These are phyloP conservation scores for Yamadazyma trypodendri DNA, from an alignment of 1,139 yeast species.

Conservation along the genomic window DNA sequence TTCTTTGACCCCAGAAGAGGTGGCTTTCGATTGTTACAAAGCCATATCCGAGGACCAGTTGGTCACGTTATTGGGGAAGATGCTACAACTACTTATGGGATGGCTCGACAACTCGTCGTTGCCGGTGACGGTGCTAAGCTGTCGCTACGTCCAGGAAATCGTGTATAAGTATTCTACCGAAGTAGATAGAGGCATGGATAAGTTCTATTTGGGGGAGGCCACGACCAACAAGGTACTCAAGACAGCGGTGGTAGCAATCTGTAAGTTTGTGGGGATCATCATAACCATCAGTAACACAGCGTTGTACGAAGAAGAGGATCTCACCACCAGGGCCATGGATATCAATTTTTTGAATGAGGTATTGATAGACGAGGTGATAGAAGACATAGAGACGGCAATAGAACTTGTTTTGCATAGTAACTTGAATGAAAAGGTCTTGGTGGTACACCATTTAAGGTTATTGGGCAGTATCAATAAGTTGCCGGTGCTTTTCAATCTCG, in stretches of 20 bases:
- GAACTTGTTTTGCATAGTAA: slow-evolving; percentile 19
- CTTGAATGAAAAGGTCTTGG: slow-evolving; percentile 12
- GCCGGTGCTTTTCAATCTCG: slow-evolving; percentile 24
- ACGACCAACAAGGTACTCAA: slow-evolving; percentile 50
- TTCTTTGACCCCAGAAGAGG: slow-evolving; percentile 37
- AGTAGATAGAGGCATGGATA: slow-evolving; percentile 9
- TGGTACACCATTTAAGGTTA: slow-evolving; percentile 29
- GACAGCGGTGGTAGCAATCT: slow-evolving; percentile 47
- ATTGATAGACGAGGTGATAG: slow-evolving; percentile 22
- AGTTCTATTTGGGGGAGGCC: slow-evolving; percentile 10
- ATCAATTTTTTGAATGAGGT: slow-evolving; percentile 33
- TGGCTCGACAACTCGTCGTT: slow-evolving; percentile 67
- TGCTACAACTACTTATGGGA: slow-evolving; percentile 45
- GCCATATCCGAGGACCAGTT: slow-evolving; percentile 36
- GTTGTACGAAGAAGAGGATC: slow-evolving; percentile 73
- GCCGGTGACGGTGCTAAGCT: slow-evolving; percentile 63
- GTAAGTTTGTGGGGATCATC: slow-evolving; percentile 52
- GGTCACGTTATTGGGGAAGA: slow-evolving; percentile 45
- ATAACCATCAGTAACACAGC: slow-evolving; percentile 55
- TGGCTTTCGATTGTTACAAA: slow-evolving; percentile 33
- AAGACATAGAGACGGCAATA: slow-evolving; percentile 21
- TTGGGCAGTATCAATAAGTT: slow-evolving; percentile 26
- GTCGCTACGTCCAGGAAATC: slow-evolving; percentile 59
- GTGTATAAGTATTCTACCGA: slow-evolving; percentile 37
- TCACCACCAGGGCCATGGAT: slow-evolving; percentile 64